Conservation (phyloP, 2,329 filamentous ascomycete species). For the Aphanocladium album region DNA sequence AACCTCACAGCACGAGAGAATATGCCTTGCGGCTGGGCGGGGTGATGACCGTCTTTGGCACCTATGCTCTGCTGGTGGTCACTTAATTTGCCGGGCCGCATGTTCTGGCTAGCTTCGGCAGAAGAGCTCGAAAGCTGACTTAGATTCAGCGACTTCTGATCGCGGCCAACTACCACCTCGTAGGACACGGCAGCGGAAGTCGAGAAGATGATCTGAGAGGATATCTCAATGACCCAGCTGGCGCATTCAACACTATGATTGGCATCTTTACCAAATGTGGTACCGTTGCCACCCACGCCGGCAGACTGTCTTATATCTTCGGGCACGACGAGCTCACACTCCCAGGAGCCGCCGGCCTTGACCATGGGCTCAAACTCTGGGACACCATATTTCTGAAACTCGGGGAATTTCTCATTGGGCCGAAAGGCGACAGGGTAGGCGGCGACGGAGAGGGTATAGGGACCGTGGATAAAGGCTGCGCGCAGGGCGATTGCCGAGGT, state of each 20-base stretch:
- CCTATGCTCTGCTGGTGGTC: constrained; percentile 66
- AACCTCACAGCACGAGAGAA: constrained; percentile 77
- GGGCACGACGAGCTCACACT: constrained; percentile 73
- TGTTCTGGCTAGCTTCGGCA: constrained; percentile 40
- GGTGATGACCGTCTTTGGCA: constrained; percentile 53
- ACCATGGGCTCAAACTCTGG: constrained; percentile 95
- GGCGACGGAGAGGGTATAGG: constrained; percentile 83
- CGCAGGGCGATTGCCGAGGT: constrained; percentile 84
- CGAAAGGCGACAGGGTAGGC: constrained; percentile 81
- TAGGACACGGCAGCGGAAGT: constrained; percentile 81
- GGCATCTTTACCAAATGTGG: constrained; percentile 38
- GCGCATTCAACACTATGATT: constrained; percentile 52
- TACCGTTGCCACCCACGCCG: constrained; percentile 38
- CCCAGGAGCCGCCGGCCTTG: constrained; percentile 87
- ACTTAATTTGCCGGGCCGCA: constrained; percentile 66
- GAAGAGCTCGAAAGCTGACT: constrained; percentile 45
- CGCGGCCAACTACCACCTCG: constrained; percentile 79
- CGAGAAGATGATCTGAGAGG: constrained; percentile 93
- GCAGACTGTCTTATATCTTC: constrained; percentile 68
- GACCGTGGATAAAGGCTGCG: constrained; percentile 93
- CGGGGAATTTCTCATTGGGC: constrained; percentile 71
- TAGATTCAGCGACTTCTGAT: constrained; percentile 74
- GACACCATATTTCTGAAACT: constrained; percentile 64
- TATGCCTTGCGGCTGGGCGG: constrained; percentile 65
- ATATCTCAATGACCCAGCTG: constrained; percentile 86